Conservation (phyloP, 2,329 filamentous ascomycete genomes). For the Pseudocercospora eumusae region DNA sequence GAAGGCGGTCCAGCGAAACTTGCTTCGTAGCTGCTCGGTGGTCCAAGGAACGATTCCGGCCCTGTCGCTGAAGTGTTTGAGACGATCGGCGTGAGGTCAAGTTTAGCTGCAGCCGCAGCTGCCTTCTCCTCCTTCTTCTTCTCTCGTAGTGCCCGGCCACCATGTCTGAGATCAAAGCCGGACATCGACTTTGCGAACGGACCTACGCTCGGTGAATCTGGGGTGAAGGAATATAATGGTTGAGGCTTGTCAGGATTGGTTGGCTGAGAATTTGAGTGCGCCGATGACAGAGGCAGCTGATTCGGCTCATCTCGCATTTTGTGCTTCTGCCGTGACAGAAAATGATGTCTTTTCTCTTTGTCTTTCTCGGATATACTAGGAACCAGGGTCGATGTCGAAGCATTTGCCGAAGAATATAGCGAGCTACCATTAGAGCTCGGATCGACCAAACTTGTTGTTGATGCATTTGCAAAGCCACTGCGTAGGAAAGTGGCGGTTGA, state of each 20-base stretch:
- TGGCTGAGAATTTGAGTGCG: conserved; percentile 73
- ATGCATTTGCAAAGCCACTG: conserved; percentile 66
- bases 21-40: conserved; percentile 31
- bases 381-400: conserved; percentile 74
- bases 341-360: conserved; percentile 77
- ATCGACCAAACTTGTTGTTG: conserved; percentile 68
- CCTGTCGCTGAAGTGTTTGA: conserved; percentile 36
- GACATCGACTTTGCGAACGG: conserved; percentile 82
- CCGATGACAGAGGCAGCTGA: conserved; percentile 71
- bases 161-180: conserved; percentile 75
- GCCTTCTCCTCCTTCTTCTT: conserved; percentile 63
- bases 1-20: conserved; percentile 35
- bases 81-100: conserved; percentile 37
- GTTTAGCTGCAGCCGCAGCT: conserved; percentile 41
- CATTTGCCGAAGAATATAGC: conserved; percentile 74
- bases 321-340: conserved; percentile 75
- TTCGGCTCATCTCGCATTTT: conserved; percentile 69
- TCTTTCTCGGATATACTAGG: conserved; percentile 61
- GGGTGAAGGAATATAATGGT: conserved; percentile 78
- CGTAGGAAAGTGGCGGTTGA: conserved; percentile 62
- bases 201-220: conserved; percentile 68
- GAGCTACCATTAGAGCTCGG: conserved; percentile 58
- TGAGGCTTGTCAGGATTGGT: conserved; percentile 73
- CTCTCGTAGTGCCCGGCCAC: conserved; percentile 72
- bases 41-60: conserved; percentile 32